Evolutionary conservation across 805 yeast species (phyloP).

Genomic region (Barnettozyma sp.): DNA sequence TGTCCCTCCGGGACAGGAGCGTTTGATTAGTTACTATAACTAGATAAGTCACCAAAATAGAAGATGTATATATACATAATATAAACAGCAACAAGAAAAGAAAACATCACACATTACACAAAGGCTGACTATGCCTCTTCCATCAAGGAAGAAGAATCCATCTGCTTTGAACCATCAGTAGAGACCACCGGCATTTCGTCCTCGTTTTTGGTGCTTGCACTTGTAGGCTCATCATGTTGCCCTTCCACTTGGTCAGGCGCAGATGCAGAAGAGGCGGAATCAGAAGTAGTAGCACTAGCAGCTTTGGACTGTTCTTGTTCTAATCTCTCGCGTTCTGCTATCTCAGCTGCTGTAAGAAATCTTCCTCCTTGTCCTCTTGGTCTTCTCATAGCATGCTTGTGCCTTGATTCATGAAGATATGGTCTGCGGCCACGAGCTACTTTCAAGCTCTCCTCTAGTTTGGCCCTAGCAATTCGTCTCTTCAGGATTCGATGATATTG

Average conservation of each 20-base stretch:
- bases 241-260: background rate
- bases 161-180: too few relatives aligned
- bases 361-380: constrained; percentile 99
- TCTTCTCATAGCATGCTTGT: constrained; percentile 98
- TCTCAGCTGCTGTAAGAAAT: constrained; percentile 87
- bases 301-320: constrained; percentile 20
- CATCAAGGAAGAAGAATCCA: too few relatives aligned
- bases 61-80: too few relatives aligned
- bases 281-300: background rate
- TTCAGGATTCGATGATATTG: constrained; percentile 93
- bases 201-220: too few relatives aligned
- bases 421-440: constrained; percentile 89
- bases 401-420: constrained; percentile 92
- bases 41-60: too few relatives aligned
- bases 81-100: too few relatives aligned
- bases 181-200: too few relatives aligned
- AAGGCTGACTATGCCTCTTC: too few relatives aligned
- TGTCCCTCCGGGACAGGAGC: too few relatives aligned
- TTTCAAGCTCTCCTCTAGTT: constrained; percentile 79
- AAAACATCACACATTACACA: too few relatives aligned
- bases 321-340: constrained; percentile 45
- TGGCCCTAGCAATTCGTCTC: constrained; percentile 89
- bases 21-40: too few relatives aligned
- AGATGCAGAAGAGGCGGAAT: background rate
- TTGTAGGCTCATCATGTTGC: too few relatives aligned